These are phyloP conservation scores for Solanum bulbocastanum DNA, from an alignment of 257 asterid species.

Conservation along the genomic window DNA sequence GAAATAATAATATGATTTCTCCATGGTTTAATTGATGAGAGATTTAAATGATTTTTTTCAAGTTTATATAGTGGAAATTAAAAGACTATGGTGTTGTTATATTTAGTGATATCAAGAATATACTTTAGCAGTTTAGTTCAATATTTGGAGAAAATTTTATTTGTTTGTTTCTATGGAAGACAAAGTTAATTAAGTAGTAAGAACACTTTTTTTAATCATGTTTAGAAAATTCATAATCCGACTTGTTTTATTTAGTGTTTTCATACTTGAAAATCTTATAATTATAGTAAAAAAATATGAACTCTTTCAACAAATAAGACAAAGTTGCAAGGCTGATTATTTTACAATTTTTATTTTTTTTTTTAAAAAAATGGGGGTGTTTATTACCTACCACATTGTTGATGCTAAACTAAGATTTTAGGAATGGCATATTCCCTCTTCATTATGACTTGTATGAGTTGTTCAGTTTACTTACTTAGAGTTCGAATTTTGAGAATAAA, in stretches of 20 bases:
- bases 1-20: neutral
- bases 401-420: neutral
- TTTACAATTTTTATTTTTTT: neutral
- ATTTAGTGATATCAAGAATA: neutral
- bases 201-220: neutral
- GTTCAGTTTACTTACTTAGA: neutral
- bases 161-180: neutral
- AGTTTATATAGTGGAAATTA: neutral
- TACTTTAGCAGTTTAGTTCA: neutral
- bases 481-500: neutral
- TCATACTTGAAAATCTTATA: neutral
- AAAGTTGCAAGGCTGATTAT: neutral
- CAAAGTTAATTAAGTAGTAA: neutral
- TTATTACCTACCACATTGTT: neutral
- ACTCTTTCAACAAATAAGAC: neutral
- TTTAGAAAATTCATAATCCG: neutral
- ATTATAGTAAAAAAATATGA: neutral
- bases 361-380: neutral
- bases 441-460: neutral
- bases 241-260: neutral
- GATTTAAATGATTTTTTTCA: neutral
- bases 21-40: neutral
- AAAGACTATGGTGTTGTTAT: neutral
- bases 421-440: neutral
- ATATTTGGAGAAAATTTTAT: neutral